phyloP scores from a whole-genome alignment of 805 yeast species.

The Jamesozyma rosinii region DNA sequence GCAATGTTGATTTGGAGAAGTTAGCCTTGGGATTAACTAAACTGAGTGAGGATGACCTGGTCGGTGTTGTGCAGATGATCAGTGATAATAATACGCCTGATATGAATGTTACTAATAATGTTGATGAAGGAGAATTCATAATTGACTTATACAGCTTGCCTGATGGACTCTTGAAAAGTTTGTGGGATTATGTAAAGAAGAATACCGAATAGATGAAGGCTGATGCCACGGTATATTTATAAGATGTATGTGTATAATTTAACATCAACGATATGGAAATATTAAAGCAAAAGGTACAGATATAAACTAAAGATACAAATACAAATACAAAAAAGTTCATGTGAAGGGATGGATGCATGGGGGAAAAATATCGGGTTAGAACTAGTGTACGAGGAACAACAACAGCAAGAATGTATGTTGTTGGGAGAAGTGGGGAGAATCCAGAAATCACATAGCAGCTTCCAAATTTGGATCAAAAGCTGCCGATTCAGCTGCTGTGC shows the following conservation, averaged over 20 bases:
- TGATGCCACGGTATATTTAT: background rate
- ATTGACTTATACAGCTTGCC: constrained; percentile 94
- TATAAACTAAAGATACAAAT: background rate
- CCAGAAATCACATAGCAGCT: constrained; percentile 10
- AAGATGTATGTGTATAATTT: background rate
- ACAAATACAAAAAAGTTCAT: background rate
- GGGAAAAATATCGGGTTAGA: too few species aligned
- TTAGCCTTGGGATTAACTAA: constrained; percentile 84
- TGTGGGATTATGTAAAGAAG: constrained; percentile 90
- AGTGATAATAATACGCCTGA: constrained; percentile 92
- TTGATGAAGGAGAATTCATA: constrained; percentile 93
- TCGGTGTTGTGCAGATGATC: constrained; percentile 95
- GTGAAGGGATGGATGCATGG: background rate
- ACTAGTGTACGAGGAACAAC: too few species aligned
- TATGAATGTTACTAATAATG: constrained; percentile 91
- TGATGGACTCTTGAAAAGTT: constrained; percentile 78
- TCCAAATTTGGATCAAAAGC: constrained; percentile 21
- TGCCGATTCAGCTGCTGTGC: constrained; percentile 10
- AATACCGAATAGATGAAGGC: constrained; percentile 33
- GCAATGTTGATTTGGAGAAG: constrained; percentile 77
- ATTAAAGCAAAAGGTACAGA: background rate
- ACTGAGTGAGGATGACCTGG: constrained; percentile 81
- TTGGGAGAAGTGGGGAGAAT: too few species aligned
- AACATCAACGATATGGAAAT: background rate
- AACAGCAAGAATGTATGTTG: too few species aligned